These are phyloP conservation scores for Samsoniella hepiali DNA, from an alignment of 2,329 filamentous ascomycete genomes.

Conservation along the genomic window DNA sequence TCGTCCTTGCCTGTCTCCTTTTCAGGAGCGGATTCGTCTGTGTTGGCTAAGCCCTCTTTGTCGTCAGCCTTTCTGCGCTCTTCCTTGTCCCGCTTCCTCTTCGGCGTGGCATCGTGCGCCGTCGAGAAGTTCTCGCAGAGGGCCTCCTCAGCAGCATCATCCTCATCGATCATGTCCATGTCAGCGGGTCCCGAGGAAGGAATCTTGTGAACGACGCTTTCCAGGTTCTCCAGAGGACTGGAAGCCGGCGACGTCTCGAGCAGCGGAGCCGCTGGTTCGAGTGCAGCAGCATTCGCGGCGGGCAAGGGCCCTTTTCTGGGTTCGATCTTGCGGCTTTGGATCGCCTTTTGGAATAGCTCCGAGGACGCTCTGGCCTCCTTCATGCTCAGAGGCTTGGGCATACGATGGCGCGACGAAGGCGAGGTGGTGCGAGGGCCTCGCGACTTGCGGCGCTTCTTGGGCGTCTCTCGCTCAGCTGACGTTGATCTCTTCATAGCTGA, in stretches of 20 bases:
- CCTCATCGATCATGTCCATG: not conserved
- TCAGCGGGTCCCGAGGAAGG: not conserved
- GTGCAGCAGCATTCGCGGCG: not conserved
- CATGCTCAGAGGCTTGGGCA: not conserved
- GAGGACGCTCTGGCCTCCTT: slow-evolving; percentile 4
- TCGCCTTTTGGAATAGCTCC: not conserved
- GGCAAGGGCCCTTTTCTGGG: not conserved
- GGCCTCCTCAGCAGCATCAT: not conserved
- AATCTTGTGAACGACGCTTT: not conserved
- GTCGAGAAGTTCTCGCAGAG: too few relatives aligned
- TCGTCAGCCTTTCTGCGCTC: not conserved
- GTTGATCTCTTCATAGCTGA: not conserved
- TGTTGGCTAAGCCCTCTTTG: not conserved
- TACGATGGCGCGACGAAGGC: not conserved
- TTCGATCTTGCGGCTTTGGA: not conserved
- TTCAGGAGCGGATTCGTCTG: not conserved
- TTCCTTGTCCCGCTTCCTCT: not conserved
- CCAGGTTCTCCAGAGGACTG: not conserved
- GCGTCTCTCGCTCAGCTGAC: not conserved
- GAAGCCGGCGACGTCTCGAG: not conserved
- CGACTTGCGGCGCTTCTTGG: slow-evolving; percentile 11
- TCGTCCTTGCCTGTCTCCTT: not conserved
- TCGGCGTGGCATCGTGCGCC: too few relatives aligned
- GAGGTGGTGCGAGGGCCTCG: not conserved
- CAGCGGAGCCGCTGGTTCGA: not conserved